Evolutionary conservation across 176 grass and related monocot species (phyloP).

Genomic region (Urochloa ruziziensis): DNA sequence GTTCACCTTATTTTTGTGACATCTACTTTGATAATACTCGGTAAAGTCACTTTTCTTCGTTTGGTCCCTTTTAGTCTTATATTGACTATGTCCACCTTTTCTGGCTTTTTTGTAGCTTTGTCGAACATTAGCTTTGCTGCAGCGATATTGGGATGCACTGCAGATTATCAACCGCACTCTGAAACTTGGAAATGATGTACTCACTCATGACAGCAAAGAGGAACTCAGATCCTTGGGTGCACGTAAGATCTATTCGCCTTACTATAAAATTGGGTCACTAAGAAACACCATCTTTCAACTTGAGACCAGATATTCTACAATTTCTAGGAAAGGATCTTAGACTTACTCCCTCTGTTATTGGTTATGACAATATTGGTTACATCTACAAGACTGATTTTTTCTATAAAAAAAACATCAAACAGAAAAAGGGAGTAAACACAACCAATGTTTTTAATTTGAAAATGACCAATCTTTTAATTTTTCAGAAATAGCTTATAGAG

Average conservation of each 20-base stretch:
- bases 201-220: slow-evolving; percentile 59
- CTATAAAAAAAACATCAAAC: background rate
- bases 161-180: slow-evolving; percentile 84
- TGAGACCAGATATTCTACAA: background rate
- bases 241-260: slow-evolving; percentile 52
- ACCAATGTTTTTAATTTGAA: background rate
- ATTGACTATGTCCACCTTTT: background rate
- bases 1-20: background rate
- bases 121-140: slow-evolving; percentile 70
- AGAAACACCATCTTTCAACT: background rate
- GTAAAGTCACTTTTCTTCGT: background rate
- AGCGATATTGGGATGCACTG: slow-evolving; percentile 71
- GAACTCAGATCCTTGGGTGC: slow-evolving; percentile 82
- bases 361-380: background rate
- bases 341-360: background rate
- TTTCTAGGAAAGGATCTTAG: background rate
- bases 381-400: background rate
- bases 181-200: slow-evolving; percentile 70
- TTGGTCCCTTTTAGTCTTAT: background rate
- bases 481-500: slow-evolving; percentile 90
- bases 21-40: background rate
- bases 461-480: slow-evolving; percentile 29
- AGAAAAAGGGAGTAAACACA: background rate
- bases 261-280: background rate
- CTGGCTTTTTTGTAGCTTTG: slow-evolving; percentile 58